These are phyloP conservation scores for Aureobasidium mangrovei DNA, from an alignment of 2,329 filamentous ascomycete species.

Conservation along the genomic window DNA sequence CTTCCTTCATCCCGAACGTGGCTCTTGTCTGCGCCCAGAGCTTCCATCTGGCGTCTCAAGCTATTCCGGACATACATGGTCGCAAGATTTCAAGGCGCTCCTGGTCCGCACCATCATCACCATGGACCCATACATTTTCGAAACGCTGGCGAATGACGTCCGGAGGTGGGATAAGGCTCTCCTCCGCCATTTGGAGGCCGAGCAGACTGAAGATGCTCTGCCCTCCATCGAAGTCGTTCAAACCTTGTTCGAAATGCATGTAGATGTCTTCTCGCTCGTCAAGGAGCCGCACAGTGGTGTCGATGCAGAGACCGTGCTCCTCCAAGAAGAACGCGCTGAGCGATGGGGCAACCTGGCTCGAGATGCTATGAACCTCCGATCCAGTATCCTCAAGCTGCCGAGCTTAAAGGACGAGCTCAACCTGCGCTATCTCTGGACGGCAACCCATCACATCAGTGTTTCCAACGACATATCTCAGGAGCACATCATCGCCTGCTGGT, in stretches of 20 bases:
- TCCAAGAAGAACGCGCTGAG: conserved; percentile 50
- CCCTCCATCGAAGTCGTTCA: conserved; percentile 46
- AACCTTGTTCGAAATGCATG: conserved; percentile 56
- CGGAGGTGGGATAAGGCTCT: conserved; percentile 4
- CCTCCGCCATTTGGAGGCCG: neutral
- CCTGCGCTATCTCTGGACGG: conserved; percentile 59
- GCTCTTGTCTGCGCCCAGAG: conserved; percentile 12
- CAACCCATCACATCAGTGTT: conserved; percentile 52
- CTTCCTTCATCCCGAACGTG: conserved; percentile 38
- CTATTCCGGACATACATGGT: conserved; percentile 48
- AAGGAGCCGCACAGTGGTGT: conserved; percentile 52
- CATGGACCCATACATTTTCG: conserved; percentile 47
- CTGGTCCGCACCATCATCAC: conserved; percentile 45
- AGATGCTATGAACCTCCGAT: conserved; percentile 40
- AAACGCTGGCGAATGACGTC: conserved; percentile 19
- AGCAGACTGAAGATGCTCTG: conserved; percentile 23
- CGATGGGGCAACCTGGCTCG: conserved; percentile 53
- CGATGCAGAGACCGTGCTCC: conserved; percentile 39
- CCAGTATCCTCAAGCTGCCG: conserved; percentile 27
- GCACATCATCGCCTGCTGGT: conserved; percentile 53
- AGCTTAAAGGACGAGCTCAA: conserved; percentile 32
- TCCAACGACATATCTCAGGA: conserved; percentile 48
- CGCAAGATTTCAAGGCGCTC: conserved; percentile 46
- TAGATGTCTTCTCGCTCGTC: conserved; percentile 57
- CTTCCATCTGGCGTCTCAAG: conserved; percentile 30